Conservation (phyloP, 139 green algal genomes). For the Ostreobium quekettii region DNA sequence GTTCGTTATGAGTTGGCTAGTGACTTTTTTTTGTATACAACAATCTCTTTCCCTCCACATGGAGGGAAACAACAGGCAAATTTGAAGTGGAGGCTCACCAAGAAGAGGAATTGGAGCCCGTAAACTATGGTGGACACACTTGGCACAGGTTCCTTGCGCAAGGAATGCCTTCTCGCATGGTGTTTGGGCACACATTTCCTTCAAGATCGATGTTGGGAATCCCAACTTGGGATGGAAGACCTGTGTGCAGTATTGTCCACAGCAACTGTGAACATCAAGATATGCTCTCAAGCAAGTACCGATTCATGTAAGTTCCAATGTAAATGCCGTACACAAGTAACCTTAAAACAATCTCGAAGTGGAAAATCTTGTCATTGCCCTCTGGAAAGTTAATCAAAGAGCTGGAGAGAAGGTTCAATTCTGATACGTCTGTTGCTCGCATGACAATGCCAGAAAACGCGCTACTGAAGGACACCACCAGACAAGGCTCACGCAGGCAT, state of each 20-base stretch:
- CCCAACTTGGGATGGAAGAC: conserved; percentile 65
- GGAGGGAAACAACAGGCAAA: too few species aligned
- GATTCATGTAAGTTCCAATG: neutral
- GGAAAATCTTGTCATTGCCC: conserved; percentile 82
- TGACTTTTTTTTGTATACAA: too few species aligned
- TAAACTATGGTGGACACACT: conserved; percentile 87
- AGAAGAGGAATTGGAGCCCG: conserved; percentile 90
- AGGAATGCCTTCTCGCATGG: conserved; percentile 98
- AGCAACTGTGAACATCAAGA: conserved; percentile 28
- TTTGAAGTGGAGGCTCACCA: too few species aligned
- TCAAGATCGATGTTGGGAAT: conserved; percentile 99
- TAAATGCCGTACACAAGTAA: conserved; percentile 18
- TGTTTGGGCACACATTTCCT: conserved; percentile 98
- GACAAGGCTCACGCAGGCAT: too few species aligned
- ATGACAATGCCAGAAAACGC: neutral
- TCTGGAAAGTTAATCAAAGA: conserved; percentile 85
- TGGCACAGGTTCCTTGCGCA: too few species aligned
- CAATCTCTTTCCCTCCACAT: too few species aligned
- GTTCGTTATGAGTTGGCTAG: too few species aligned
- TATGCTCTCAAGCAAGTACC: neutral
- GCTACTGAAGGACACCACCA: neutral
- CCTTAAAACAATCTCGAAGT: conserved; percentile 82
- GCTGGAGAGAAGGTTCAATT: conserved; percentile 78
- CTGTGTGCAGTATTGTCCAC: neutral
- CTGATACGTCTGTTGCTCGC: conserved; percentile 72